A percentile compares a stretch with the other conserved stretches of the same genome.
Evolutionary conservation across 2,329 filamentous ascomycete species (phyloP).

Genomic region (Seiridium cupressi): DNA sequence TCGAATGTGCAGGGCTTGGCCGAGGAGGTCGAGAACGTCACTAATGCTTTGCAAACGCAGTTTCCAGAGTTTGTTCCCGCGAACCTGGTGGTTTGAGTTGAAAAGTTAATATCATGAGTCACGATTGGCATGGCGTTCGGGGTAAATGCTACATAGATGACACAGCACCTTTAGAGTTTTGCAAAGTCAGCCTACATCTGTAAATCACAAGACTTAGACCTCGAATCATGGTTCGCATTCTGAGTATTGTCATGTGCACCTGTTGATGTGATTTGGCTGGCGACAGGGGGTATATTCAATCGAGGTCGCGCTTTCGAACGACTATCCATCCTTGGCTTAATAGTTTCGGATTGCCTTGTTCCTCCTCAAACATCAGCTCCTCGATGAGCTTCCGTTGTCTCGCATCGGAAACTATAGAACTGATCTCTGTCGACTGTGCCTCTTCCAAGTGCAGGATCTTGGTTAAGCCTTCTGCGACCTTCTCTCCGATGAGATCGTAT

Average conservation of each 20-base stretch:
- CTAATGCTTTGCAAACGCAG: constrained; percentile 75
- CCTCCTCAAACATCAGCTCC: constrained; percentile 46
- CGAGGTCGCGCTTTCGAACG: constrained; percentile 50
- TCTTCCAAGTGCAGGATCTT: constrained; percentile 37
- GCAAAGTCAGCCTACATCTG: background rate
- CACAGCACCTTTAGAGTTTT: background rate
- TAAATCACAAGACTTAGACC: no score
- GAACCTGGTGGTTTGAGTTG: constrained; percentile 42
- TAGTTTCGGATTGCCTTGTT: constrained; percentile 42
- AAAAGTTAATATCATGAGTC: background rate
- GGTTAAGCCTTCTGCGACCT: constrained; percentile 52
- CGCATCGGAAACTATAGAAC: constrained; percentile 20
- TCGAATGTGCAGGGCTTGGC: constrained; percentile 80
- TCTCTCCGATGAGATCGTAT: constrained; percentile 61
- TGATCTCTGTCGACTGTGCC: constrained; percentile 29
- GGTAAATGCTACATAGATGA: constrained; percentile 3
- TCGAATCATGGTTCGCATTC: no score
- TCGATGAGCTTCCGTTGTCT: constrained; percentile 31
- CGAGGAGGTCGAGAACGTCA: constrained; percentile 86
- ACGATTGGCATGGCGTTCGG: background rate
- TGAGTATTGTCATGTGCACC: no score
- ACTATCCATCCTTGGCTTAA: constrained; percentile 54
- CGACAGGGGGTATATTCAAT: constrained; percentile 30
- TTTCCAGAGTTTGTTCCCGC: constrained; percentile 68
- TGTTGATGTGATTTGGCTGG: no score